phyloP scores from a whole-genome alignment of 2,329 filamentous ascomycete species.

The Tolypocladium inflatum region DNA sequence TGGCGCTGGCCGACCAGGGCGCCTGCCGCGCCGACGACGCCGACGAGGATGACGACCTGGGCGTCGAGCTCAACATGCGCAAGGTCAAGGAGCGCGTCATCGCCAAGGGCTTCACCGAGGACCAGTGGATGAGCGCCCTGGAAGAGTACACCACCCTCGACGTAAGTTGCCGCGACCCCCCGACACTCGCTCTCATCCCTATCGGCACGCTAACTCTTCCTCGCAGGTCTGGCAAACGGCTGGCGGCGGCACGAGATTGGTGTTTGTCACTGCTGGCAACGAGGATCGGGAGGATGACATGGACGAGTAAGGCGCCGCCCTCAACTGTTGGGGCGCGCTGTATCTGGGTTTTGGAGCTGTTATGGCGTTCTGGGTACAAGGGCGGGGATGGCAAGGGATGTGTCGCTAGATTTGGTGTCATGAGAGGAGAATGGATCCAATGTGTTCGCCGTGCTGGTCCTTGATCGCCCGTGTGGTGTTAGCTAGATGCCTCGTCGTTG shows the following conservation, averaged over 20 bases:
- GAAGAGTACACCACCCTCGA: slow-evolving; percentile 83
- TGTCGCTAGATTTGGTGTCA: not conserved
- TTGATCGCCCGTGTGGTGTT: not conserved
- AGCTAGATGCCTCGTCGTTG: not conserved
- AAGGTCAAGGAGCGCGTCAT: slow-evolving; percentile 86
- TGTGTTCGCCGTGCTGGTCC: not conserved
- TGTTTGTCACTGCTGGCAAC: slow-evolving; percentile 56
- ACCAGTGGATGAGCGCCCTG: slow-evolving; percentile 79
- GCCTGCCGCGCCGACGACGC: slow-evolving; percentile 68
- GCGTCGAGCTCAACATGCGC: slow-evolving; percentile 70
- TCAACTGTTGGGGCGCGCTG: not conserved
- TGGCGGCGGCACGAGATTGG: slow-evolving; percentile 58
- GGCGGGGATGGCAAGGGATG: not conserved
- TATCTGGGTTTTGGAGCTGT: slow-evolving; percentile 8
- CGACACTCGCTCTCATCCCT: not conserved
- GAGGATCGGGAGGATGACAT: slow-evolving; percentile 38
- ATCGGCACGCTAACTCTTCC: slow-evolving; percentile 24
- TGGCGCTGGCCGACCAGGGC: slow-evolving; percentile 75
- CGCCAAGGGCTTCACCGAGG: slow-evolving; percentile 92
- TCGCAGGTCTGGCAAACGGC: slow-evolving; percentile 68
- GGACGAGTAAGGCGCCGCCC: slow-evolving; percentile 21
- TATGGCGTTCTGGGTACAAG: slow-evolving; percentile 21
- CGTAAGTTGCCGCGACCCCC: slow-evolving; percentile 52
- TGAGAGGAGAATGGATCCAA: not conserved
- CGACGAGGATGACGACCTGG: slow-evolving; percentile 42